Evolutionary conservation across 495 filamentous ascomycete genomes (phyloP).

Genomic region (Penicillium coprophilum): DNA sequence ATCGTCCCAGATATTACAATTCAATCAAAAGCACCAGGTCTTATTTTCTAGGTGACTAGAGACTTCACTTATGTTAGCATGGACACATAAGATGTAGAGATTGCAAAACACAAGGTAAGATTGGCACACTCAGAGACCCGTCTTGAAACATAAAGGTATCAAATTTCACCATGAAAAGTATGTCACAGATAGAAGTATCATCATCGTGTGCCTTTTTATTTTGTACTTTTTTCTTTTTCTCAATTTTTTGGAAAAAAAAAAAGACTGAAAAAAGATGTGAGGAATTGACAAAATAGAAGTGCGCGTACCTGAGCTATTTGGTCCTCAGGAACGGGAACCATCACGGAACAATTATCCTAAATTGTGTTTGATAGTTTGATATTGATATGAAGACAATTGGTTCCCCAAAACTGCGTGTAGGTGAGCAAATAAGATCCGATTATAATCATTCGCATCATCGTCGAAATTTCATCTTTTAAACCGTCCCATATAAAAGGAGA

Average conservation of each 20-base stretch:
- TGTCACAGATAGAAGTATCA: constrained; percentile 15
- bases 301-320: constrained; percentile 21
- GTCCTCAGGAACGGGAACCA: background rate
- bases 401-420: background rate
- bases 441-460: background rate
- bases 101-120: background rate
- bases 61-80: constrained; percentile 2
- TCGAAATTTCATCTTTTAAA: background rate
- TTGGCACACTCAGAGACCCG: constrained; percentile 26
- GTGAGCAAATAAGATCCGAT: background rate
- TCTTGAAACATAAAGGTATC: constrained; percentile 28
- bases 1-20: background rate
- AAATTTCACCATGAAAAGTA: constrained; percentile 23
- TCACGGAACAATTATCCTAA: background rate
- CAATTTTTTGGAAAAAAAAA: background rate
- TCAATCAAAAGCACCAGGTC: background rate
- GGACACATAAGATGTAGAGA: background rate
- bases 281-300: background rate
- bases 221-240: too few species aligned
- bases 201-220: constrained; percentile 9
- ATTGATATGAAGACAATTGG: background rate
- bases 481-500: background rate
- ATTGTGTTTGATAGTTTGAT: background rate
- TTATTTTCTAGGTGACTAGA: background rate
- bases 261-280: background rate